Evolutionary conservation across 352 stramenopile species (phyloP).

Genomic region (Globisporangium emineosum): DNA sequence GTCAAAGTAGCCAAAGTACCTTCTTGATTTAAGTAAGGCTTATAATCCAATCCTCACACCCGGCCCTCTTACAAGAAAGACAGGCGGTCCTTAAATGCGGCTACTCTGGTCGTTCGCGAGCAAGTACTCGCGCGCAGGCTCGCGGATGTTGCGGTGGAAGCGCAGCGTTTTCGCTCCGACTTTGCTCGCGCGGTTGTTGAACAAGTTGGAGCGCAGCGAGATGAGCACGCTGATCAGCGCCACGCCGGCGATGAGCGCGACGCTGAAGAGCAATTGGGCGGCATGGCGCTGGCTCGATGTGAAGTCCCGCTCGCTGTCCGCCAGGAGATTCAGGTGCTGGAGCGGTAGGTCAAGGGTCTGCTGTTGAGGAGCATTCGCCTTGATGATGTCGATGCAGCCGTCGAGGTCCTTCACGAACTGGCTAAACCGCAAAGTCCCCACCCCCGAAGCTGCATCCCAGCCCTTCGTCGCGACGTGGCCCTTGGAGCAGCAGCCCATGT

Average conservation of each 20-base stretch:
- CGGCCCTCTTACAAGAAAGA: not conserved
- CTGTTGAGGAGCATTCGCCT: not conserved
- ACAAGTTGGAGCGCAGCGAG: conserved; percentile 36
- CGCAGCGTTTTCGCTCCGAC: no score
- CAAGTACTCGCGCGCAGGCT: conserved; percentile 57
- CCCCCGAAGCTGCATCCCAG: conserved; percentile 69
- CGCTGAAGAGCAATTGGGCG: conserved; percentile 27
- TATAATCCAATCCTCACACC: not conserved
- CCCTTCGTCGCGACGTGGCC: conserved; percentile 47
- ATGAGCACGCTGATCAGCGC: conserved; percentile 33
- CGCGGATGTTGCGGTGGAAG: conserved; percentile 33
- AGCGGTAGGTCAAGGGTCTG: not conserved
- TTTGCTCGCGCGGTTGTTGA: conserved; percentile 21
- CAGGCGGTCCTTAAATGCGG: not conserved
- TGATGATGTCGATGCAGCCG: conserved; percentile 30
- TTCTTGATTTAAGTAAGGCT: no score
- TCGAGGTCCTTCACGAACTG: conserved; percentile 39
- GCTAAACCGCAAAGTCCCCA: conserved; percentile 51
- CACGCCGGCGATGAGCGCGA: conserved; percentile 32
- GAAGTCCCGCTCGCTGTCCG: conserved; percentile 19
- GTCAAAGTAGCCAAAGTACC: no score
- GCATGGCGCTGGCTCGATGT: conserved; percentile 20
- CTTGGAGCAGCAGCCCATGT: conserved; percentile 44
- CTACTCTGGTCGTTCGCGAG: conserved; percentile 26
- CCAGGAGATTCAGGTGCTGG: conserved; percentile 10